Evolutionary conservation across 768 basidiomycete genomes (phyloP), one percentile per base, ranked within the genome.

Genomic region (Strobilomyces confusus): DNA sequence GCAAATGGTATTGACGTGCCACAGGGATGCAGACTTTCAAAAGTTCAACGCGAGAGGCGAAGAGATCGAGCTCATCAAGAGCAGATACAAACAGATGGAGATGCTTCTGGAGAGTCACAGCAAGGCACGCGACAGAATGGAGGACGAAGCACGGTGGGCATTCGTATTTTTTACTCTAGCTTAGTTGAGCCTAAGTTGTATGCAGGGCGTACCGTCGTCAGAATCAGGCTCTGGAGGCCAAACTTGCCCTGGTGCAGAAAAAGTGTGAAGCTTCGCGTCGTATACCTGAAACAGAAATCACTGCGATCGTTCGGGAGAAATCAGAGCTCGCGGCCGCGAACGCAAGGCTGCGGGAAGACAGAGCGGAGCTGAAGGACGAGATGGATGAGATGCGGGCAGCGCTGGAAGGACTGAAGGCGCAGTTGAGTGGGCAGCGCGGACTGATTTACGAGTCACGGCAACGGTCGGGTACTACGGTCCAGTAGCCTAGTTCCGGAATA

Each of bases 1-100:
- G 29, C 45, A 52, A 37, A 14, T 36, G 15, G 47, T 38, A 34
- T 42, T 68, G 30, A 66, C 55, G 40, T 47, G 14, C 12, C 26
- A 44, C 55, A 92, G 90, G 87, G 87, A 90, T 55, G 74, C 73
- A 22, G 89, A 92, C 62, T 88, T 89, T 57, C 74, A 77, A 50
- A 85, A 77, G 59, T 86, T 86, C 56, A 87, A 84, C 52, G 79
- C 81, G 43, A 79, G 82, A 37, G 82, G 76, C 33, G 79, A 82
- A 38, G 75, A 84, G 51, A 75, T 89, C 15, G 73, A 78, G 37
- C 60, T 71, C 3, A 76, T 89, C 71, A 77, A 77, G 45, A 79
- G 74, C 61, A 75, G 77, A 52, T 84, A 80, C 63, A 79, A 77
- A 64, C 83, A 89, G 62, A 81, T 89, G 80, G 76, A 84, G 58